Evolutionary conservation across 192 early-diverging fungal species (phyloP).

Genomic region (Radiomyces spectabilis): DNA sequence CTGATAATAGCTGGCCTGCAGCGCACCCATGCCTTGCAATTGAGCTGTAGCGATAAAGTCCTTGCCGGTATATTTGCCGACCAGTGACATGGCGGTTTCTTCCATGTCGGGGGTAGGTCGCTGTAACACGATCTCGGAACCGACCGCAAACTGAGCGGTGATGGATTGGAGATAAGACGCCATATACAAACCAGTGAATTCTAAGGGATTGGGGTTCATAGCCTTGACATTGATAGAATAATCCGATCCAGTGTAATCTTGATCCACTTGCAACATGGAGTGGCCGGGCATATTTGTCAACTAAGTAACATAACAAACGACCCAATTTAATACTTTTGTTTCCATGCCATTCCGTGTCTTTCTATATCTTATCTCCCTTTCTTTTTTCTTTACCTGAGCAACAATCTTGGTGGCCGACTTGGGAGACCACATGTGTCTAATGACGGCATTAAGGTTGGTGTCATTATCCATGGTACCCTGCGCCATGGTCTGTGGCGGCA

Average conservation of each 20-base stretch:
- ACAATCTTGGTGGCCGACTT: conserved; percentile 56
- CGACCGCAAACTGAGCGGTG: conserved; percentile 71
- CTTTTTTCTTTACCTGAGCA: conserved; percentile 31
- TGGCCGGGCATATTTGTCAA: conserved; percentile 69
- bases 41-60: conserved; percentile 64
- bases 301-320: conserved; percentile 16
- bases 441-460: conserved; percentile 67
- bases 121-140: conserved; percentile 80
- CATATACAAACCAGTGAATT: conserved; percentile 85
- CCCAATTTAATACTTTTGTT: no score
- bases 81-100: conserved; percentile 68
- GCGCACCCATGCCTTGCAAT: conserved; percentile 54
- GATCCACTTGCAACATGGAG: conserved; percentile 87
- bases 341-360: no score
- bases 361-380: not conserved
- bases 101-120: conserved; percentile 74
- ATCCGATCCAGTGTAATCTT: conserved; percentile 87
- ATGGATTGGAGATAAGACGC: conserved; percentile 89
- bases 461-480: conserved; percentile 95
- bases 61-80: conserved; percentile 60
- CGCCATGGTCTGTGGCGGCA: conserved; percentile 58
- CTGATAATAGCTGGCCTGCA: conserved; percentile 85
- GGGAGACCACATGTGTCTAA: conserved; percentile 66
- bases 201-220: conserved; percentile 89
- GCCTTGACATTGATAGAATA: conserved; percentile 88